Base-by-base conservation (phyloP, 2,329 filamentous ascomycete genomes). In the Zasmidium angulare region DNA sequence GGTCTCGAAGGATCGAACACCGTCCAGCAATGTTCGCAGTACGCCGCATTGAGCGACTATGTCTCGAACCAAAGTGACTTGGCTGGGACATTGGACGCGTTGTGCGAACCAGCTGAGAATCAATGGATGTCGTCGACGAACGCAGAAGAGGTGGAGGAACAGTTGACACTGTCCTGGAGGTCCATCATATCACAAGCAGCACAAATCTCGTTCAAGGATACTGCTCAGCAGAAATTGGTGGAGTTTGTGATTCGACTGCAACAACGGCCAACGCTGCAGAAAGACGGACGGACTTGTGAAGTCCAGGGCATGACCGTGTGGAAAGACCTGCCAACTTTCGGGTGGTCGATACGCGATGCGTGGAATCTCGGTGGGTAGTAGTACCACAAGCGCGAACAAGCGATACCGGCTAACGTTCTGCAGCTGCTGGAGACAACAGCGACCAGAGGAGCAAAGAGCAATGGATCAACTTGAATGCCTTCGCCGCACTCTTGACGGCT, bases 401-500 rank as follows among this genome's bases (percentile, higher is more conserved):
- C 40, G 17, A 24, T 46, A 48, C 46, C 60, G 19, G 50, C 55
- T 58, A 40, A 50, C 46, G 19, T 21, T 19, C 22, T 3, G 24
- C 22, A 66, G 68, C 64, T 31, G 63, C 68, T 2, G 57, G 64
- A 10, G 67, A 67, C 52, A 60, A 54, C 11, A 63, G 60, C 17
- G 55, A 65, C 20, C 40, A 60, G 19, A 51, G 62, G 23, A 58
- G 55, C 40, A 63, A 68, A 46, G 53, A 63, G 14, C 62, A 62
- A 21, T 72, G 70, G 70, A 61, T 68, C 21, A 72, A 72, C 55
- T 51, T 70, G 17, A 72, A 72, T 46, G 70, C 69, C 20, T 72
- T 69, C 52, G 61, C 65, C 1, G 69, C 71, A 1, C 56, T 63
- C 2, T 53, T 72, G 12, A 64, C 70, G 2, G 63, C 67, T n/a